These are phyloP conservation scores for Suillus variegatus DNA, from an alignment of 768 basidiomycete genomes.

Conservation along the genomic window DNA sequence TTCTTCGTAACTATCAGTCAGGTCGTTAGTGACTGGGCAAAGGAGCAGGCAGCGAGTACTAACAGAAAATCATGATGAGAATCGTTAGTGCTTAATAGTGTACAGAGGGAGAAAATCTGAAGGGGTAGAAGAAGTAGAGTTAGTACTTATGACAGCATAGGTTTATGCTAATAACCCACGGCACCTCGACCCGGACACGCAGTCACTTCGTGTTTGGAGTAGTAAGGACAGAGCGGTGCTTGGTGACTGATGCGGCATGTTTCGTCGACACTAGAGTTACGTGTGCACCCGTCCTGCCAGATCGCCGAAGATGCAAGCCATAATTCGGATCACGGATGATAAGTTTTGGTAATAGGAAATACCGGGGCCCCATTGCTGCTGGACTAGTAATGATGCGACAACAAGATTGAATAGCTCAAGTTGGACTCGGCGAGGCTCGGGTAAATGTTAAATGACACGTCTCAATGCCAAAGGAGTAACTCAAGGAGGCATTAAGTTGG, in stretches of 20 bases:
- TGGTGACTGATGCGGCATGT: slow-evolving; percentile 3
- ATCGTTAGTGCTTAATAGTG: slow-evolving; percentile 17
- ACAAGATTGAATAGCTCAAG: not conserved
- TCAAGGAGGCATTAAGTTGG: not conserved
- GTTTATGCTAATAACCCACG: slow-evolving; percentile 17
- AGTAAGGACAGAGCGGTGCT: slow-evolving; percentile 1
- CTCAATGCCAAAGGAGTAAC: not conserved
- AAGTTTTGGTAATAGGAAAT: not conserved
- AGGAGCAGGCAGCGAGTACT: slow-evolving; percentile 13
- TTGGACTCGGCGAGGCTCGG: slow-evolving; percentile 2
- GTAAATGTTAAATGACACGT: not conserved
- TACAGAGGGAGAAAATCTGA: slow-evolving; percentile 3
- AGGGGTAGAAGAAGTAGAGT: slow-evolving; percentile 17
- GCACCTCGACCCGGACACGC: slow-evolving; percentile 29
- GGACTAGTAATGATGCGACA: slow-evolving; percentile 1
- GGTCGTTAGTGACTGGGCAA: not conserved
- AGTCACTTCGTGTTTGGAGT: slow-evolving; percentile 30
- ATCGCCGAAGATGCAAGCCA: not conserved
- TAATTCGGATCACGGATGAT: not conserved
- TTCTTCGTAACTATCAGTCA: slow-evolving; percentile 29
- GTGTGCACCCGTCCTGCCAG: not conserved
- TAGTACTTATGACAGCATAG: slow-evolving; percentile 28
- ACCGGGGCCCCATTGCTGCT: not conserved
- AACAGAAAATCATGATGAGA: slow-evolving; percentile 30
- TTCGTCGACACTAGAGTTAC: not conserved